Evolutionary conservation across 768 basidiomycete genomes (phyloP).

Genomic region (Suillus alpinus): DNA sequence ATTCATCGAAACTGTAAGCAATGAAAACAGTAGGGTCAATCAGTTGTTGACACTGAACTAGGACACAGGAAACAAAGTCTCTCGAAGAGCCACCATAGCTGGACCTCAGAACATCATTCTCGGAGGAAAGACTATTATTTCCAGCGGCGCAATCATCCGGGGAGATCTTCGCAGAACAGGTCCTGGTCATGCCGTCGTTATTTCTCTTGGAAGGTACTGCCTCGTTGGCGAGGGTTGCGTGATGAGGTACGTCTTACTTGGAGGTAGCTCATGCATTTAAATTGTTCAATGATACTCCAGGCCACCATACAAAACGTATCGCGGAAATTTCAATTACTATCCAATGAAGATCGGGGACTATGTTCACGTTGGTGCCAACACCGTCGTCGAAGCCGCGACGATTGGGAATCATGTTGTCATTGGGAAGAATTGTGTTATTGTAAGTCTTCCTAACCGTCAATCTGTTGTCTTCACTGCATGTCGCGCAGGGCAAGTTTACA

Average conservation of each 20-base stretch:
- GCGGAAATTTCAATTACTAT: constrained; percentile 93
- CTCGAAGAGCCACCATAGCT: constrained; percentile 84
- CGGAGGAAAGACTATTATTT: constrained; percentile 95
- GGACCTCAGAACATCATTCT: constrained; percentile 97
- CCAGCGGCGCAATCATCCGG: constrained; percentile 84
- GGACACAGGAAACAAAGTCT: constrained; percentile 97
- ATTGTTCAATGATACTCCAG: constrained; percentile 31
- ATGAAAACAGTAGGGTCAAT: not conserved
- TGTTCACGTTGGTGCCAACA: constrained; percentile 88
- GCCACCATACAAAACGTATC: constrained; percentile 87
- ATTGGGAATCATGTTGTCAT: constrained; percentile 95
- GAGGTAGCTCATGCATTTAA: not conserved
- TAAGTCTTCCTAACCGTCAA: constrained; percentile 35
- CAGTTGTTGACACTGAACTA: constrained; percentile 28
- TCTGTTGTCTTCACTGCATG: not conserved
- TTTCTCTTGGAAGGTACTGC: constrained; percentile 92
- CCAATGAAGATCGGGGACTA: constrained; percentile 97
- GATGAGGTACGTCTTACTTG: constrained; percentile 58
- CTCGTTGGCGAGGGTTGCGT: constrained; percentile 86
- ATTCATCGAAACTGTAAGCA: constrained; percentile 81
- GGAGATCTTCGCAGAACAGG: constrained; percentile 90
- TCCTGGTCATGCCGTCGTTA: constrained; percentile 90
- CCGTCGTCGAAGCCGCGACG: constrained; percentile 89
- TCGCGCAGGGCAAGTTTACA: constrained; percentile 83
- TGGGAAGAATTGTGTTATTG: constrained; percentile 93